A percentile compares a stretch with the other conserved stretches of the same genome.
Evolutionary conservation across 768 basidiomycete genomes (phyloP).

Genomic region (Saitozyma podzolica): DNA sequence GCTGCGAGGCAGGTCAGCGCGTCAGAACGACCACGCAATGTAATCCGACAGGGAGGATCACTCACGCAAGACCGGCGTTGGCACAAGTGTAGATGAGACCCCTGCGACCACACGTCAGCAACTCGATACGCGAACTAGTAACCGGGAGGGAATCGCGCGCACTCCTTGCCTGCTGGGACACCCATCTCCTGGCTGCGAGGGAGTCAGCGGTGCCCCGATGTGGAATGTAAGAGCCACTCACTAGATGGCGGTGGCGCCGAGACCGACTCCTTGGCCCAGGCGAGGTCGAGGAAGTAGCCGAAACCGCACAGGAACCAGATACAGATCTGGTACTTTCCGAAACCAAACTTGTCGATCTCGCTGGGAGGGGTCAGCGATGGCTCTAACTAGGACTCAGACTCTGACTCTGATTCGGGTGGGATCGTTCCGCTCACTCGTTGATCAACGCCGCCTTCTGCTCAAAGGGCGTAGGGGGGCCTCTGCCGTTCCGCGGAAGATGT

Average conservation of each 20-base stretch:
- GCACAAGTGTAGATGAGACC: constrained; percentile 51
- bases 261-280: constrained; percentile 51
- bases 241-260: constrained; percentile 41
- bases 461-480: constrained; percentile 28
- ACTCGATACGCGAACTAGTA: neutral
- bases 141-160: neutral
- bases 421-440: constrained; percentile 31
- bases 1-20: neutral
- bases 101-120: neutral
- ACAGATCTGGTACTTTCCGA: constrained; percentile 49
- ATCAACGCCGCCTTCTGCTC: constrained; percentile 47
- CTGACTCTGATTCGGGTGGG: neutral
- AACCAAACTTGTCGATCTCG: constrained; percentile 43
- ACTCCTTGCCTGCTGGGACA: constrained; percentile 1
- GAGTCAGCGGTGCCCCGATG: constrained; percentile 10
- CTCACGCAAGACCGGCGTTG: constrained; percentile 44
- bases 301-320: constrained; percentile 53
- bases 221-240: constrained; percentile 29
- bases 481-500: constrained; percentile 20
- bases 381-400: neutral
- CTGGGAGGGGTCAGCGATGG: constrained; percentile 15
- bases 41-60: constrained; percentile 1
- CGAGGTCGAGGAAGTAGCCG: constrained; percentile 51
- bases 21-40: too few relatives aligned
- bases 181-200: constrained; percentile 34